phyloP scores from a whole-genome alignment of 345 rosid genomes.

The Gynandropsis gynandra region DNA sequence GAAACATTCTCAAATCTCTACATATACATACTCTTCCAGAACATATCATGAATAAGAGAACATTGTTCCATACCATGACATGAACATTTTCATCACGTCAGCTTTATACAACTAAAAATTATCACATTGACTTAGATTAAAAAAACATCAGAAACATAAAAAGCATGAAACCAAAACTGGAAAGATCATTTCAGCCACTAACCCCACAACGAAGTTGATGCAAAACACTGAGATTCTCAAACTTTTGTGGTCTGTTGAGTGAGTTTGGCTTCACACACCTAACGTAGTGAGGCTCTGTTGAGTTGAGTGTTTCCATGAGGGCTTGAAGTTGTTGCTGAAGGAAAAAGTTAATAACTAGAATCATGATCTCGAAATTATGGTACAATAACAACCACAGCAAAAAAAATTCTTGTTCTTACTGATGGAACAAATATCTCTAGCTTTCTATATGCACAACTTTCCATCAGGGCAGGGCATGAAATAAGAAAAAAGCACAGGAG shows the following conservation, averaged over 20 bases:
- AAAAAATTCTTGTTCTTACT: not conserved
- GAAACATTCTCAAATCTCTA: too few relatives aligned
- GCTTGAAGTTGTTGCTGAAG: constrained; percentile 96
- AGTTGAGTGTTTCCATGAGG: constrained; percentile 90
- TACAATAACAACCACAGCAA: not conserved
- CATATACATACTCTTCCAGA: too few relatives aligned
- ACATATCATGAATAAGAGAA: too few relatives aligned
- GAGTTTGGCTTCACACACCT: constrained; percentile 99
- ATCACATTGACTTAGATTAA: not conserved
- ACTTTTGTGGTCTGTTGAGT: constrained; percentile 69
- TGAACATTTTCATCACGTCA: too few relatives aligned
- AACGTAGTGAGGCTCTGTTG: constrained; percentile 94
- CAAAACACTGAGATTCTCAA: constrained; percentile 73
- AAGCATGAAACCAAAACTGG: not conserved
- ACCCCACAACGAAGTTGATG: constrained; percentile 99
- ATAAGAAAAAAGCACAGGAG: constrained; percentile 4
- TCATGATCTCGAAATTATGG: not conserved
- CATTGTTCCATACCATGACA: too few relatives aligned
- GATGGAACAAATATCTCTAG: not conserved
- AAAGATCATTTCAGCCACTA: constrained; percentile 29
- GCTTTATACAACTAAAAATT: too few relatives aligned
- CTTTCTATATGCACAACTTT: constrained; percentile 10
- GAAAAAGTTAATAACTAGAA: constrained; percentile 18
- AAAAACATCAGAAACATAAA: constrained; percentile 9
- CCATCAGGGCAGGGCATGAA: constrained; percentile 1